Conservation (phyloP, 2,329 filamentous ascomycete species). For the Hymenoscyphus albidus region DNA sequence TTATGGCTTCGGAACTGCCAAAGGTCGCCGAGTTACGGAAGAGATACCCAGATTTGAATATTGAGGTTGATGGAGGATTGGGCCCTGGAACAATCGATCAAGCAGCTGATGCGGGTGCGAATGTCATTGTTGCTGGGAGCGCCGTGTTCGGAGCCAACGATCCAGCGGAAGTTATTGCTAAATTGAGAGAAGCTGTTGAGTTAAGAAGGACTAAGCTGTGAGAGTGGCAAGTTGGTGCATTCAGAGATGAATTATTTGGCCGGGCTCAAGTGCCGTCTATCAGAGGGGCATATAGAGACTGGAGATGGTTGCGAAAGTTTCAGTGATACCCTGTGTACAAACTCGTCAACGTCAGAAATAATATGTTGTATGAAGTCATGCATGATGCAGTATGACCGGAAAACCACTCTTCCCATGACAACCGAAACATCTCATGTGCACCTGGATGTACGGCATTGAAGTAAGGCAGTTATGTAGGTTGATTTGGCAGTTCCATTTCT, state of each 20-base stretch:
- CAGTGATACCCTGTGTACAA: not conserved
- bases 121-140: constrained; percentile 95
- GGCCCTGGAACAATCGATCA: constrained; percentile 87
- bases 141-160: constrained; percentile 93
- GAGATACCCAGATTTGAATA: constrained; percentile 87
- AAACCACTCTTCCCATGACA: not conserved
- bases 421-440: not conserved
- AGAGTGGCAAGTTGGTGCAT: not conserved
- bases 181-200: constrained; percentile 76
- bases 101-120: constrained; percentile 91
- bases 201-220: constrained; percentile 40
- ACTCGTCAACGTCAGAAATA: not conserved
- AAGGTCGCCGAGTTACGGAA: constrained; percentile 83
- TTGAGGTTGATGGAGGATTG: constrained; percentile 93
- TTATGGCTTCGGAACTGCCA: constrained; percentile 93
- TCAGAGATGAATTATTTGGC: not conserved
- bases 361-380: not conserved
- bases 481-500: not conserved
- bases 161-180: constrained; percentile 79
- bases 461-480: not conserved
- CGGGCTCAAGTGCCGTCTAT: not conserved
- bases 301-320: not conserved
- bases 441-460: not conserved
- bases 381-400: not conserved
- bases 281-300: not conserved